Evolutionary conservation across 148 eudicot genomes (phyloP).

Genomic region (Cornus suecica): DNA sequence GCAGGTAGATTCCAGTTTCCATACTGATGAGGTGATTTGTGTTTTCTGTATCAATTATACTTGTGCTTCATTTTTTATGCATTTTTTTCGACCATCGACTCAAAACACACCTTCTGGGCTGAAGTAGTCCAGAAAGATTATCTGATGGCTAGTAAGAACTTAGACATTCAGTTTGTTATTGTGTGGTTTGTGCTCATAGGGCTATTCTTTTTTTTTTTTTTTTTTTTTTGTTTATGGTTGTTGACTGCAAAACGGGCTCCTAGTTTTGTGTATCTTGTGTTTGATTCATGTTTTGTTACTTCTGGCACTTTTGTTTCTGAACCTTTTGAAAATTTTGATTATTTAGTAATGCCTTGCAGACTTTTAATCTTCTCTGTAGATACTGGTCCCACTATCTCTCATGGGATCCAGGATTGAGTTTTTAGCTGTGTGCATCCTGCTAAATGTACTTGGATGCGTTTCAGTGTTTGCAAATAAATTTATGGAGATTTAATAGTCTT

Average conservation of each 20-base stretch:
- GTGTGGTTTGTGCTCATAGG: neutral
- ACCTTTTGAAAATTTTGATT: neutral
- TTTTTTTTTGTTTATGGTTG: neutral
- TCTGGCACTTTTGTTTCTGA: neutral
- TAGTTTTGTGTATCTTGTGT: neutral
- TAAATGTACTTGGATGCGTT: too few species aligned
- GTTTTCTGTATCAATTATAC: neutral
- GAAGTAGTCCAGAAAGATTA: neutral
- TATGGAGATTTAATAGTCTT: too few species aligned
- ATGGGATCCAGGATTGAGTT: neutral
- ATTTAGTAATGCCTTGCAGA: neutral
- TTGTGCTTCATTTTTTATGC: neutral
- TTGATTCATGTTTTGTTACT: neutral
- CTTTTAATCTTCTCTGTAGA: neutral
- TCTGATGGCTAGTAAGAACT: neutral
- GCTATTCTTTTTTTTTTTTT: too few species aligned
- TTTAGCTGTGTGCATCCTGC: neutral
- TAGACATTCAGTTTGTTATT: neutral
- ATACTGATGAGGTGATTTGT: conserved; percentile 64
- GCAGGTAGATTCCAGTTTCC: conserved; percentile 59
- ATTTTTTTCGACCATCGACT: neutral
- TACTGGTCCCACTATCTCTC: neutral
- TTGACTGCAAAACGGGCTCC: neutral
- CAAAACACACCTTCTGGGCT: conserved; percentile 1
- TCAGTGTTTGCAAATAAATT: too few species aligned